phyloP scores from a whole-genome alignment of 2,329 filamentous ascomycete species.

The Dryadomyces sulphureus region DNA sequence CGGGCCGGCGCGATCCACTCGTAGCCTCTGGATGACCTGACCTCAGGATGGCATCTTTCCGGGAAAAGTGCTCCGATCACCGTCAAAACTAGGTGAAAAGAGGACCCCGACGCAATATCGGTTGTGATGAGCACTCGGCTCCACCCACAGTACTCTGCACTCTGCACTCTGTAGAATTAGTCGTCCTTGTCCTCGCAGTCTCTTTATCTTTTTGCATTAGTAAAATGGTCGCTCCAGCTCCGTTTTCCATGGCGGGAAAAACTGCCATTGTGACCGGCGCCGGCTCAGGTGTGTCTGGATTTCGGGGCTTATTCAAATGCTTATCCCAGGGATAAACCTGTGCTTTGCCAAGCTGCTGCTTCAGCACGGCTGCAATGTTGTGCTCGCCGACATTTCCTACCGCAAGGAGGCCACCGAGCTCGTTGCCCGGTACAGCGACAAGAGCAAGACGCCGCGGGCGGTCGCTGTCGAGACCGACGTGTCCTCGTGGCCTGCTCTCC shows the following conservation, averaged over 20 bases:
- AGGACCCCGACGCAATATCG: no score
- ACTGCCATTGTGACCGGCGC: slow-evolving; percentile 39
- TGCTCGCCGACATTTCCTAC: slow-evolving; percentile 27
- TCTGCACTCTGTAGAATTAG: not conserved
- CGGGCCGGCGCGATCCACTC: no score
- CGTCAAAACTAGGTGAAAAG: no score
- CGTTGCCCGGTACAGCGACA: slow-evolving; percentile 11
- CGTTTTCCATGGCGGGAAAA: slow-evolving; percentile 22
- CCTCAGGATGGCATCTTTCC: no score
- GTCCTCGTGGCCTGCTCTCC: slow-evolving; percentile 23
- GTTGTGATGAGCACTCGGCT: no score
- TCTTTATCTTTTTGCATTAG: not conserved
- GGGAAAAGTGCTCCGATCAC: no score
- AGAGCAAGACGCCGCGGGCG: slow-evolving; percentile 12
- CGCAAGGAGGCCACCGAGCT: slow-evolving; percentile 25
- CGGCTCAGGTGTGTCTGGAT: slow-evolving; percentile 28
- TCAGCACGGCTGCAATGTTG: slow-evolving; percentile 25
- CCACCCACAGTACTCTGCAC: no score
- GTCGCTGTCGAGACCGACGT: slow-evolving; percentile 30
- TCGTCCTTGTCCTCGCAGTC: no score
- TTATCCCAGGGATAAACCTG: slow-evolving; percentile 26
- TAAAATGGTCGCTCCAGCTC: not conserved
- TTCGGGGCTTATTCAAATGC: not conserved
- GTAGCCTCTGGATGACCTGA: no score
- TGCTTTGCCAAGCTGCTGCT: slow-evolving; percentile 28